A percentile compares a stretch with the other conserved stretches of the same genome.
Conservation (phyloP, 2,329 filamentous ascomycete species). For the Neodidymelliopsis sp. region DNA sequence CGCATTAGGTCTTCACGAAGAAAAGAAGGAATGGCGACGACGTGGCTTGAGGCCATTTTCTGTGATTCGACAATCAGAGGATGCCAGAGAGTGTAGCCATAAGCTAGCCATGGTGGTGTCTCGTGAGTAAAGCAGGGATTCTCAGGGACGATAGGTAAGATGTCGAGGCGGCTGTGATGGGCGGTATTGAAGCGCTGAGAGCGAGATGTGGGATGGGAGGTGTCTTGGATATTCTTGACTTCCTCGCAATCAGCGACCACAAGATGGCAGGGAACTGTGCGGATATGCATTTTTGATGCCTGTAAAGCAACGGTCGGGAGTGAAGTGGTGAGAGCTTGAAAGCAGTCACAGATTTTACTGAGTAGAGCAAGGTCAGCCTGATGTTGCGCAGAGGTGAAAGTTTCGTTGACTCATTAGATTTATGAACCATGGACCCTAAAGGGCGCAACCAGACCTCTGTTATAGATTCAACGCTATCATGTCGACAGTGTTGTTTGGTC, state of each 20-base stretch:
- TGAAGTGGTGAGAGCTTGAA: too few species aligned
- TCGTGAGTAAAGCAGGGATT: slow-evolving; percentile 18
- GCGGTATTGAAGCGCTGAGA: slow-evolving; percentile 25
- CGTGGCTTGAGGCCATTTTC: slow-evolving; percentile 22
- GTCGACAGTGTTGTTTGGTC: too few species aligned
- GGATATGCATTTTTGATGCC: slow-evolving; percentile 20
- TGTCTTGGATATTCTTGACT: slow-evolving; percentile 11
- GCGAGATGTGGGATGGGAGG: slow-evolving; percentile 8
- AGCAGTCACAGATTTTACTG: too few species aligned
- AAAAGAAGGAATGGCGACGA: neutral
- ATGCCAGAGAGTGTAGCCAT: slow-evolving; percentile 54
- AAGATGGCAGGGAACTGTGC: slow-evolving; percentile 16
- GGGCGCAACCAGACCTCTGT: too few species aligned
- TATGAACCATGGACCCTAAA: too few species aligned
- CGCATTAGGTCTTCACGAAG: slow-evolving; percentile 1
- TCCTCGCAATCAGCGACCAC: slow-evolving; percentile 8
- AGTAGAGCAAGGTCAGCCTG: too few species aligned
- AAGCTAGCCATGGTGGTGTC: slow-evolving; percentile 37
- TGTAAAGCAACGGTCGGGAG: too few species aligned
- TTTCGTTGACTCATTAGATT: too few species aligned
- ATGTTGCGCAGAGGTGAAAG: too few species aligned
- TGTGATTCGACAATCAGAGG: slow-evolving; percentile 51
- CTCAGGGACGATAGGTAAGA: slow-evolving; percentile 11
- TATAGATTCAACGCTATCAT: too few species aligned
- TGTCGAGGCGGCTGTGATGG: slow-evolving; percentile 15